Evolutionary conservation across 2,329 filamentous ascomycete species (phyloP), one percentile per base, ranked within the genome.

Genomic region (Neofusicoccum laricinum): DNA sequence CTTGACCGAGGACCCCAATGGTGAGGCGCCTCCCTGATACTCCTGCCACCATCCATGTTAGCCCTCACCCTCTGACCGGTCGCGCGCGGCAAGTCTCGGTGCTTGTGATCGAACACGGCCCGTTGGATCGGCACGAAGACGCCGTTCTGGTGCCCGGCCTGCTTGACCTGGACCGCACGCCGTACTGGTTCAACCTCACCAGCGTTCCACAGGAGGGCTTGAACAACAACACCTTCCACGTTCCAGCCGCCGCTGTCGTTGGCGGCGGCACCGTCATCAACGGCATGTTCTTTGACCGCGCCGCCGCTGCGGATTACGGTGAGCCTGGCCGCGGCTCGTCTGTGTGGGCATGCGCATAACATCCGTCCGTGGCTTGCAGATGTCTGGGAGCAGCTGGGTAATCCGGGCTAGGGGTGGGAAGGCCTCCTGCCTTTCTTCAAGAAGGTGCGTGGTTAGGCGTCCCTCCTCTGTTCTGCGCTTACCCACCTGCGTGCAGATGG

Each of bases 221-320:
- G 4, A 75, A 77, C 15, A 74, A 75, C 14, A 76, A 80, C 1
- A 68, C 74, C 2, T 77, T 83, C 12, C 64, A 70, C 3, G 79
- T 82, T 49, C 78, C 78, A 25, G 76, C 82, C 5, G 83, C 81
- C 38, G 81, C 81, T 58, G 79, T 82, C 0, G 74, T 85, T 0
- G 83, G 83, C 4, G 83, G 83, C 10, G 80, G 78, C 14, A 80
- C 74, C 10, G 76, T 80, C 0, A 66, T 84, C 34, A 83, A 84
- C 66, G 78, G 81, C 38, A 69, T 72, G n/a, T 70, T 71, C 48
- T 74, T 71, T 71, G 73, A 76, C 61, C 72, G 74, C 12, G 71
- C 68, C 12, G 68, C 66, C 12, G 67, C 67, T 6, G 65, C 69
- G 46, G 75, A 77, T 45, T 71, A 73, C 21, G 25, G 25, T 30